Base-by-base conservation (phyloP, 2,329 filamentous ascomycete species). In the Xylaria sp. region DNA sequence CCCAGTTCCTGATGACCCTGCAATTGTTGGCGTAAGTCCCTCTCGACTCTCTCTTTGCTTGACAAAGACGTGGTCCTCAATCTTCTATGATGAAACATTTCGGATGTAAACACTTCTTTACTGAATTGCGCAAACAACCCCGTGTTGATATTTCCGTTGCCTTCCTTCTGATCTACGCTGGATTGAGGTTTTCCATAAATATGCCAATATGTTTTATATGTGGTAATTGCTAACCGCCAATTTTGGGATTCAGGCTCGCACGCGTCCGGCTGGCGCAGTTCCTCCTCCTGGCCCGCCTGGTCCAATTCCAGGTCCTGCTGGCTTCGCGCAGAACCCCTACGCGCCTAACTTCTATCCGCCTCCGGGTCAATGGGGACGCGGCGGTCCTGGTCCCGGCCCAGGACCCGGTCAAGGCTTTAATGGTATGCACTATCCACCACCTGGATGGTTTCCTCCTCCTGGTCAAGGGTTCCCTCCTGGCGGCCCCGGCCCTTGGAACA, bases 91-190 rank as follows among this genome's bases (percentile, higher is more conserved):
- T 93, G 93, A 97, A 96, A 84, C 84, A 97, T 93, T 91, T 88
- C 94, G 94, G 94, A 97, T 97, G 93, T 96, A 93, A 97, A 97
- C 83, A 83, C 87, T 79, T 86, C 85, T 88, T 88, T 87, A 89
- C 91, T 91, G 92, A 92, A 92, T 91, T 92, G 93, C 93, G 94
- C 94, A 97, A 90, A 89, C 85, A 93, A 86, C 91, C 74, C 87
- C 88, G 85, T 97, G 94, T 97, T 90, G 94, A 97, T 89, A 91
- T 92, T 91, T 97, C 94, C 94, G 94, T 97, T 97, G 94, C 94
- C 94, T 97, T 97, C 94, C 94, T 97, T 97, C 94, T 97, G 94
- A 97, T 90, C 78, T 71, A 76, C 65, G 65, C 74, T 74, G 75
- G 73, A 72, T 70, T 66, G 62, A 75, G 74, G 64, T 58, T 64